A percentile compares a stretch with the other conserved stretches of the same genome.
Conservation (phyloP, 108 stramenopile species). For the Craspedostauros australis region DNA sequence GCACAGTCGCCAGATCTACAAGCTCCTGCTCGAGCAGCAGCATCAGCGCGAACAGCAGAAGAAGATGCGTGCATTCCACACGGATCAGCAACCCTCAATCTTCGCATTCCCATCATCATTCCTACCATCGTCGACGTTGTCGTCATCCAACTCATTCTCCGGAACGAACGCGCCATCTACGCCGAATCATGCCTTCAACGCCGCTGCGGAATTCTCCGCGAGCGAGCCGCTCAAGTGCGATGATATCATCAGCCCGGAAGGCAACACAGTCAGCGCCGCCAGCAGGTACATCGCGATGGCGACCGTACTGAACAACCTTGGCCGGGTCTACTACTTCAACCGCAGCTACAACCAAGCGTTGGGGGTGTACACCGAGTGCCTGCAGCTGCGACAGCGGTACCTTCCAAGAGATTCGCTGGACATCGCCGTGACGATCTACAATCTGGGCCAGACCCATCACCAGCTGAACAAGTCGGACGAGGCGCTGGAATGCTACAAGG, state of each 20-base stretch:
- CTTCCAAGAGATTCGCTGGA: constrained; percentile 41
- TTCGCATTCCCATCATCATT: too few species aligned
- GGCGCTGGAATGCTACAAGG: constrained; percentile 44
- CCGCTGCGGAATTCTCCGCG: too few species aligned
- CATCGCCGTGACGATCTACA: constrained; percentile 55
- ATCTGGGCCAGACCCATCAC: constrained; percentile 58
- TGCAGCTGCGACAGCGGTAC: constrained; percentile 28
- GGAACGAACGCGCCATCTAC: too few species aligned
- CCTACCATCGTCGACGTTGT: too few species aligned
- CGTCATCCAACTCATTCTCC: too few species aligned
- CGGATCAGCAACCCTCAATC: too few species aligned
- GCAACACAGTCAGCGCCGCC: neutral
- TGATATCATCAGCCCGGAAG: constrained; percentile 5
- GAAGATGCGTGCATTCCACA: too few species aligned
- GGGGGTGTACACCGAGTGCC: constrained; percentile 31
- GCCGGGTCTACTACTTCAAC: constrained; percentile 53
- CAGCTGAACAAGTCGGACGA: constrained; percentile 36
- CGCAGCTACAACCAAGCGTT: constrained; percentile 38
- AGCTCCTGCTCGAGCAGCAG: neutral
- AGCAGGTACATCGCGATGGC: constrained; percentile 23
- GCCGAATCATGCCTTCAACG: too few species aligned
- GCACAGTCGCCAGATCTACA: neutral
- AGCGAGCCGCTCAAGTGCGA: too few species aligned
- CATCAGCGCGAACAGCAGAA: too few species aligned
- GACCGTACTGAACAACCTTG: constrained; percentile 58